Evolutionary conservation across 441 rosid genomes (phyloP).

Genomic region (Corymbia citriodora): DNA sequence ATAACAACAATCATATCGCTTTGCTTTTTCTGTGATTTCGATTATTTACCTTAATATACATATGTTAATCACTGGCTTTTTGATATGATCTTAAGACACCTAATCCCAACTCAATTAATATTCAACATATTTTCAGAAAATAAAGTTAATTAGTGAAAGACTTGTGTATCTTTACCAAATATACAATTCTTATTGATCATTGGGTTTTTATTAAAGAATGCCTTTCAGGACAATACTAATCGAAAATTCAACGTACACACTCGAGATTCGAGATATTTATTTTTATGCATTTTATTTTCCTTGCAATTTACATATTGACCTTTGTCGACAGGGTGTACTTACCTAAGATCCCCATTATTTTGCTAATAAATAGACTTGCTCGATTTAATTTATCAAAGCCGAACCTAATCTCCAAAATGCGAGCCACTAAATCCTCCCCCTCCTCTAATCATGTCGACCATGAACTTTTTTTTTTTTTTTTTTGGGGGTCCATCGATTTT

Average conservation of each 20-base stretch:
- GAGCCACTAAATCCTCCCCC: neutral
- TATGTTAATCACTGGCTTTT: fast-evolving
- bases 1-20: fast-evolving
- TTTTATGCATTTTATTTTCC: neutral
- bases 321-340: neutral
- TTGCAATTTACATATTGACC: neutral
- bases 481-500: neutral
- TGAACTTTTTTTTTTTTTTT: neutral
- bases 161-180: fast-evolving
- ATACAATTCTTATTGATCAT: neutral
- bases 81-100: fast-evolving
- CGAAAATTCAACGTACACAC: neutral
- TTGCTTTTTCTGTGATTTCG: neutral
- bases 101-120: neutral
- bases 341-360: neutral
- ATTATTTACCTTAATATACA: neutral
- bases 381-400: neutral
- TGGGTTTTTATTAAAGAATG: neutral
- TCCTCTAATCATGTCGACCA: neutral
- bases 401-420: neutral
- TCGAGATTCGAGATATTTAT: neutral
- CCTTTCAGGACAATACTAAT: too few species aligned
- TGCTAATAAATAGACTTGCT: neutral
- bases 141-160: neutral
- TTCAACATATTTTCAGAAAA: too few species aligned